Percentiles rank a stretch among this genome's conserved stretches.
Conservation (phyloP, 352 stramenopile genomes). For the Pythium sukuiense region DNA sequence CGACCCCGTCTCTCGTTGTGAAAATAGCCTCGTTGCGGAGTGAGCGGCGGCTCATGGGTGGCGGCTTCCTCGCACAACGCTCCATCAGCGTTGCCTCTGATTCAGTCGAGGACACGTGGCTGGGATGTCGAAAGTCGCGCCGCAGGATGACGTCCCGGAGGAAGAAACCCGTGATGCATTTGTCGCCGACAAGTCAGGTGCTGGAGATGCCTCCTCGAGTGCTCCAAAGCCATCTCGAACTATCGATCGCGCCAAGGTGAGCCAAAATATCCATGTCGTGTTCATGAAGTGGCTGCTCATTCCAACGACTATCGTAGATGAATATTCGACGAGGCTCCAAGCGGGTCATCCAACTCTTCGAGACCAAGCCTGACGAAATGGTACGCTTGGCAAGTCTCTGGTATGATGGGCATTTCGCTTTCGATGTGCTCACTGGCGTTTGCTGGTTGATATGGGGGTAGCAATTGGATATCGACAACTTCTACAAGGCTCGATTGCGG, state of each 20-base stretch:
- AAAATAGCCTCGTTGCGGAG: no score
- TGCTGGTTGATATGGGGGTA: no score
- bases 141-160: background rate
- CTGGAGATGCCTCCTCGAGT: no score
- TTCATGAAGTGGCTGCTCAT: no score
- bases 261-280: background rate
- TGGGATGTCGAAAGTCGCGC: slow-evolving; percentile 29
- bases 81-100: no score
- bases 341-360: slow-evolving; percentile 32
- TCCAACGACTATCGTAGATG: slow-evolving; percentile 21
- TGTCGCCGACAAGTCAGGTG: background rate
- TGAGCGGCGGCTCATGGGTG: no score
- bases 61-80: no score
- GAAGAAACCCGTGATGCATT: slow-evolving; percentile 12
- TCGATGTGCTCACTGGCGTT: no score
- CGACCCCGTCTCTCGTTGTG: no score
- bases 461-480: slow-evolving; percentile 59
- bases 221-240: slow-evolving; percentile 5
- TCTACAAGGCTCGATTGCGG: slow-evolving; percentile 52
- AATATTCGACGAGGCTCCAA: slow-evolving; percentile 34
- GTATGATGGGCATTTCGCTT: no score
- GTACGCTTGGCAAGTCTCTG: no score
- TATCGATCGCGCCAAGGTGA: slow-evolving; percentile 31
- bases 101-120: no score
- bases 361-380: slow-evolving; percentile 19